Evolutionary conservation across 2,329 filamentous ascomycete genomes (phyloP).

Genomic region (Onygenales sp.): DNA sequence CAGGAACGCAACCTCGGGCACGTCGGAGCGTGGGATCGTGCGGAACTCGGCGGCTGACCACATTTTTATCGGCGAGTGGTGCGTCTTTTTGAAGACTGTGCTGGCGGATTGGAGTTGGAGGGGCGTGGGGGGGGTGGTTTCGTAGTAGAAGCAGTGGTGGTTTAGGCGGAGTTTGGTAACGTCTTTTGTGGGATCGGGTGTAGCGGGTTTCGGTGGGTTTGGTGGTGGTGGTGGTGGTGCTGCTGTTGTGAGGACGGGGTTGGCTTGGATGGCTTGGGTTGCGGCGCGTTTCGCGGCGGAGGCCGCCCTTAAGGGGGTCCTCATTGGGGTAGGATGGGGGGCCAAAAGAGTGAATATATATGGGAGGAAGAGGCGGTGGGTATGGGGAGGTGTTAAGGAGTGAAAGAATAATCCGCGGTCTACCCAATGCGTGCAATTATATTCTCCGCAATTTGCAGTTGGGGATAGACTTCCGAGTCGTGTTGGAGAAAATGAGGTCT

Average conservation of each 20-base stretch:
- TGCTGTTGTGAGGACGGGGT: background rate
- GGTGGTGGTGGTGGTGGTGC: background rate
- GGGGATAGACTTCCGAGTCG: no score
- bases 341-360: no score
- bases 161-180: slow-evolving; percentile 8
- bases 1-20: slow-evolving; percentile 57
- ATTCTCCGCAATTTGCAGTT: no score
- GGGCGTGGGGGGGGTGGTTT: slow-evolving; percentile 36
- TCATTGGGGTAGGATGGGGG: background rate
- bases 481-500: background rate
- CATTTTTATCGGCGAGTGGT: slow-evolving; percentile 44
- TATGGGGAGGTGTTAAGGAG: background rate
- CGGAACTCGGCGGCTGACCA: slow-evolving; percentile 54
- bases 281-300: background rate
- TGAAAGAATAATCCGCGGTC: background rate
- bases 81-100: slow-evolving; percentile 36
- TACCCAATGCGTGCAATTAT: no score
- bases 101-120: slow-evolving; percentile 37
- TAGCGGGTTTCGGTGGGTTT: background rate
- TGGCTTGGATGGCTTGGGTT: background rate
- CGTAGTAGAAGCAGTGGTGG: slow-evolving; percentile 39
- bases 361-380: background rate
- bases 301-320: background rate
- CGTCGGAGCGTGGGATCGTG: slow-evolving; percentile 42
- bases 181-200: background rate